Conservation (phyloP, 208 protist genomes). For the Herpetomonas muscarum region DNA sequence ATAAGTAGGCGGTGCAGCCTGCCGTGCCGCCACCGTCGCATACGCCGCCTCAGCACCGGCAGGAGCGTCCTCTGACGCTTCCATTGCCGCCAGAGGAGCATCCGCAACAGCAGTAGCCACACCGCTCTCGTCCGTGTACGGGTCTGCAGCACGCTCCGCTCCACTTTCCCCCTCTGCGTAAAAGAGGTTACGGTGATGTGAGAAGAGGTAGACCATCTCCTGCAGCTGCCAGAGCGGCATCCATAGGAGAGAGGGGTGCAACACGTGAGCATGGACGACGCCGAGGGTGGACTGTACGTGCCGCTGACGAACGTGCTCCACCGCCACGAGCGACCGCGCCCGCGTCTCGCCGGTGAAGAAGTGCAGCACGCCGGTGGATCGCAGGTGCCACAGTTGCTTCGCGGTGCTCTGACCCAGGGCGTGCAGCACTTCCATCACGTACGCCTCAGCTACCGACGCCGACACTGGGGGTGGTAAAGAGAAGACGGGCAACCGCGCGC, state of each 20-base stretch:
- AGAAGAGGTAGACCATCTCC: conserved; percentile 57
- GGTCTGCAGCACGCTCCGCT: no score
- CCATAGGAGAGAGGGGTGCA: conserved; percentile 68
- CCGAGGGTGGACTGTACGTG: conserved; percentile 55
- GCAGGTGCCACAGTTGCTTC: conserved; percentile 63
- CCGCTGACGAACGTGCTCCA: conserved; percentile 29
- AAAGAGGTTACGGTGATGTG: conserved; percentile 34
- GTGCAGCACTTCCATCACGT: conserved; percentile 53
- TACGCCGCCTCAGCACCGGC: no score
- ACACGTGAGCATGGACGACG: conserved; percentile 50
- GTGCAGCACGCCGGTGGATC: conserved; percentile 24
- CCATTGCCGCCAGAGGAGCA: no score
- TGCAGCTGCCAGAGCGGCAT: conserved; percentile 79
- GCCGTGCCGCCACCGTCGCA: no score
- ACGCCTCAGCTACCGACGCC: conserved; percentile 18
- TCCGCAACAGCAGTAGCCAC: no score
- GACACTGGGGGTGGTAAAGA: conserved; percentile 10
- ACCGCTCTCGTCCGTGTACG: no score
- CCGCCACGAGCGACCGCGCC: conserved; percentile 18
- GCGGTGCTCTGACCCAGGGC: conserved; percentile 68
- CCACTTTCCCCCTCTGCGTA: no score
- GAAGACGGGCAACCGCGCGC: background rate
- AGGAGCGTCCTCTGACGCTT: no score
- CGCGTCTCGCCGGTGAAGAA: conserved; percentile 46
- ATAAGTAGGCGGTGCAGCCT: no score